Evolutionary conservation across 2,329 filamentous ascomycete species (phyloP).

Genomic region (Fusarium mangiferae): DNA sequence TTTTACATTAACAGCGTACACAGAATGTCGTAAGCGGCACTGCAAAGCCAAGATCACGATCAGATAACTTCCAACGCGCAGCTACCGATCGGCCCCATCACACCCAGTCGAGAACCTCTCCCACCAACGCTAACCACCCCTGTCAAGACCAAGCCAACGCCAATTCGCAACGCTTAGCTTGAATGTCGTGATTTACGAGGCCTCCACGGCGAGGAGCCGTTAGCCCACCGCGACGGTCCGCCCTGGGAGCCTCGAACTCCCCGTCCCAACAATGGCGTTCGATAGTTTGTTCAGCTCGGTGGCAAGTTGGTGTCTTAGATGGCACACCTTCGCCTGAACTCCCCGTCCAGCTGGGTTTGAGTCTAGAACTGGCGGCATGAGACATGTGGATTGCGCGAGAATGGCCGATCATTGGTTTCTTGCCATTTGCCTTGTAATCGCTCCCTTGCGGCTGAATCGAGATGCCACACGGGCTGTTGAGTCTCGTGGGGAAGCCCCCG

Average conservation of each 20-base stretch:
- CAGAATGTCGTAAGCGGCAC: background rate
- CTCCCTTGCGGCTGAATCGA: background rate
- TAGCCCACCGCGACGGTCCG: background rate
- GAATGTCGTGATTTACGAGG: constrained; percentile 3
- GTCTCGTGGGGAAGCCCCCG: background rate
- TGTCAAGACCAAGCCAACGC: background rate
- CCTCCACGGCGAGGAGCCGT: background rate
- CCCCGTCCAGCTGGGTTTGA: background rate
- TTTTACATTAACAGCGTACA: too few species aligned
- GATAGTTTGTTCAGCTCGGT: background rate
- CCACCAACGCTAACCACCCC: background rate
- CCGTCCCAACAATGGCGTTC: background rate
- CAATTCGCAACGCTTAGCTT: background rate
- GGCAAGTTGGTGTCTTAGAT: background rate
- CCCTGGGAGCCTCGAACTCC: background rate
- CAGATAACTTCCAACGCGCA: background rate
- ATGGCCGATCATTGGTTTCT: background rate
- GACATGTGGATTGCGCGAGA: background rate
- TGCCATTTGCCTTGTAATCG: fast-evolving
- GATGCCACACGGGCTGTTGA: background rate
- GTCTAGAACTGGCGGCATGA: background rate
- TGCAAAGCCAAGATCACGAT: background rate
- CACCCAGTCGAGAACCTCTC: background rate
- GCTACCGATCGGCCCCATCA: background rate
- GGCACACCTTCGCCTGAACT: background rate